phyloP scores from a whole-genome alignment of 1,139 yeast genomes.

The Yamadazyma diospyri region DNA sequence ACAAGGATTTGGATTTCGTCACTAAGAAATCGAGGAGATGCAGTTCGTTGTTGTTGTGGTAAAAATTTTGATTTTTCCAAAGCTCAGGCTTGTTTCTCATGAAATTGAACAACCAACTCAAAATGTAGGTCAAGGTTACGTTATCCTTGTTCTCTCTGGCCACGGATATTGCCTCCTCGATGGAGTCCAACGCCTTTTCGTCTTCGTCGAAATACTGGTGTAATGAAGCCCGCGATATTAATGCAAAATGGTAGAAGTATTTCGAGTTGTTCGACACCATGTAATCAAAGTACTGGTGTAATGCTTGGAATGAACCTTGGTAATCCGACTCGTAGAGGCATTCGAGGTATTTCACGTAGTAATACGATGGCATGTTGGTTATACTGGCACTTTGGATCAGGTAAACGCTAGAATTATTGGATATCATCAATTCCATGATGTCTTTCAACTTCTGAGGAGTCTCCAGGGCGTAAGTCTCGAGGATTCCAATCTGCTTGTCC shows the following conservation, averaged over 20 bases:
- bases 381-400: conserved; percentile 46
- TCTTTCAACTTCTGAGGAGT: conserved; percentile 45
- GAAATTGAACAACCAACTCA: conserved; percentile 76
- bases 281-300: conserved; percentile 84
- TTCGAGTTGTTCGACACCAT: conserved; percentile 69
- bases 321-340: conserved; percentile 61
- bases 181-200: conserved; percentile 72
- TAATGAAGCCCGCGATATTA: conserved; percentile 71
- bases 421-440: conserved; percentile 45
- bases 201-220: conserved; percentile 76
- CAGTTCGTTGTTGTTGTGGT: conserved; percentile 42
- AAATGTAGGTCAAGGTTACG: conserved; percentile 67
- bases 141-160: conserved; percentile 85
- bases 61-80: conserved; percentile 39
- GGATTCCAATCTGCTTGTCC: conserved; percentile 52
- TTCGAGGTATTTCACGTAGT: conserved; percentile 64
- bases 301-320: conserved; percentile 65
- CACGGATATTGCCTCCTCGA: conserved; percentile 83
- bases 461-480: conserved; percentile 53
- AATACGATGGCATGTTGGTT: conserved; percentile 54
- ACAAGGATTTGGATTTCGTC: conserved; percentile 51
- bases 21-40: conserved; percentile 65
- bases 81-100: conserved; percentile 64
- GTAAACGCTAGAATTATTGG: conserved; percentile 37
- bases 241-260: conserved; percentile 75